Evolutionary conservation across 345 rosid species (phyloP), one percentile per base, ranked within the genome.

Genomic region (Citrus glauca): DNA sequence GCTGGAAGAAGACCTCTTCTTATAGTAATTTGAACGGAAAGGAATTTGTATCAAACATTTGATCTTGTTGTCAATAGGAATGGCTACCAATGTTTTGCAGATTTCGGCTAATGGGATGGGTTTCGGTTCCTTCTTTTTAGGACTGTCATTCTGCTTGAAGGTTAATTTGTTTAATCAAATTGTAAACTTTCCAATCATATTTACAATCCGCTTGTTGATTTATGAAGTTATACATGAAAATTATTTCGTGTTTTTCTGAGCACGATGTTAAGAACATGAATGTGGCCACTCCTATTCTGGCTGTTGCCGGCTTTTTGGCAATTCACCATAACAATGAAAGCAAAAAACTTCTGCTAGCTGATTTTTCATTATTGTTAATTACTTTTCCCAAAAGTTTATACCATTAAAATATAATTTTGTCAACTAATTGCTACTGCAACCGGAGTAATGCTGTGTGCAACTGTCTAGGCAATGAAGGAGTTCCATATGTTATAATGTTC

Each of bases 1-100:
- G 81, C 71, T 73, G 94, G 92, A 50, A 86, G 91, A 78, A 38
- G 10, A 2, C 3, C 88, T 6, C 40, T 88, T 48, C 83, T 88
- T 32, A 67, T 86, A 88, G 89, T 88, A 48, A 25, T 24, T 14
- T 11, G 57, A 53, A 17, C 57, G 0, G 57, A 16, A 53, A 17
- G 19, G 22, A 17, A 17, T 5, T 17, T 53, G 7, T 53, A 53
- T 53, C 57, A 17, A 6, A 53, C 8, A 53, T 17, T 53, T 17
- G 22, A 53, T 17, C 5, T 53, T 16, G 57, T 53, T 53, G 22
- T 37, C 57, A 53, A 17, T 17, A 53, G 5, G 20, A 53, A 53
- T 19, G 20, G 57, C 57, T 0, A 17, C 57, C 57, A 53, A 53
- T 17, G 22, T 53, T 27, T 37, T 56, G 20, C 69, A 78, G 82